A percentile compares a stretch with the other conserved stretches of the same genome.
These are phyloP conservation scores for Polytolypa hystricis DNA, from an alignment of 2,329 filamentous ascomycete species.

Conservation along the genomic window DNA sequence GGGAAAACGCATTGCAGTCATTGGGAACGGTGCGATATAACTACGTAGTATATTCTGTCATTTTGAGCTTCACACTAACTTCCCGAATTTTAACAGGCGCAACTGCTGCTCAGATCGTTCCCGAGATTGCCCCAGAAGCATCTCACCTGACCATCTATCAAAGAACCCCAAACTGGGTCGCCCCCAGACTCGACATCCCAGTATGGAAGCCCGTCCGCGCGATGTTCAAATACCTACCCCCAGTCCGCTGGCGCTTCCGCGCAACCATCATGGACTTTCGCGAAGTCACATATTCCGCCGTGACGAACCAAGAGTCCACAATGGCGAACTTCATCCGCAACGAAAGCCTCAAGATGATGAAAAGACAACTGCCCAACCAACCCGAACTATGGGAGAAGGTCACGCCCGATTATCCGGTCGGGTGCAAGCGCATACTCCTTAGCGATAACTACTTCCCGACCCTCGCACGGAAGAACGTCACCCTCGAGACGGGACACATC, in stretches of 20 bases:
- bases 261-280: conserved; percentile 45
- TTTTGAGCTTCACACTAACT: neutral
- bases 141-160: conserved; percentile 45
- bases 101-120: conserved; percentile 48
- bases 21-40: conserved; percentile 43
- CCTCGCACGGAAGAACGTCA: conserved; percentile 37
- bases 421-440: conserved; percentile 46
- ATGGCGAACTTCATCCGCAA: conserved; percentile 33
- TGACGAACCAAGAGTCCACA: conserved; percentile 28
- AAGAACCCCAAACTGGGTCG: conserved; percentile 48
- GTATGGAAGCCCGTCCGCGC: conserved; percentile 34
- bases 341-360: conserved; percentile 30
- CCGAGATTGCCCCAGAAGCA: conserved; percentile 43
- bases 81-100: conserved; percentile 38
- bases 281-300: conserved; percentile 38
- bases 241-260: conserved; percentile 40
- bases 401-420: conserved; percentile 42
- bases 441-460: conserved; percentile 47
- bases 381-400: conserved; percentile 43
- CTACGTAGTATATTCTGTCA: no score
- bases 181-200: conserved; percentile 41
- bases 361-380: conserved; percentile 36
- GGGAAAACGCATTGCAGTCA: conserved; percentile 46
- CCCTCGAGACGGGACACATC: conserved; percentile 42
- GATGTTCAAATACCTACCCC: conserved; percentile 41